Evolutionary conservation across 129 eudicot species (phyloP).

Genomic region (Daucus carota): DH1_v3.0 NC_030389.2:44184001-44184500

Average conservation of each 20-base stretch:
- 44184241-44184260: slow-evolving; percentile 88
- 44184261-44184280: slow-evolving; percentile 99
- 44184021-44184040: slow-evolving; percentile 89
- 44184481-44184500: not conserved
- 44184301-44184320: slow-evolving; percentile 70
- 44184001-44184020: slow-evolving; percentile 7
- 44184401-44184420: slow-evolving; percentile 84
- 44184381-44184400: slow-evolving; percentile 94
- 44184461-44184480: not conserved
- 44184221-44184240: slow-evolving; percentile 55
- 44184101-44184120: slow-evolving; percentile 87
- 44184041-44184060: slow-evolving; percentile 73
- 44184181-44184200: slow-evolving; percentile 76
- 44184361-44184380: slow-evolving; percentile 80
- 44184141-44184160: slow-evolving; percentile 71
- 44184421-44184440: not conserved
- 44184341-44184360: slow-evolving; percentile 76
- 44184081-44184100: slow-evolving; percentile 42
- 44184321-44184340: slow-evolving; percentile 98
- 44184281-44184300: slow-evolving; percentile 99
- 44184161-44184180: slow-evolving; percentile 62
- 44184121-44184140: slow-evolving; percentile 73
- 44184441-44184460: not conserved
- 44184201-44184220: slow-evolving; percentile 81
- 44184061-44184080: slow-evolving; percentile 25